Percentiles rank a stretch among this genome's conserved stretches.
Conservation (phyloP, 805 yeast genomes). For the Metschnikowia borealis region DNA sequence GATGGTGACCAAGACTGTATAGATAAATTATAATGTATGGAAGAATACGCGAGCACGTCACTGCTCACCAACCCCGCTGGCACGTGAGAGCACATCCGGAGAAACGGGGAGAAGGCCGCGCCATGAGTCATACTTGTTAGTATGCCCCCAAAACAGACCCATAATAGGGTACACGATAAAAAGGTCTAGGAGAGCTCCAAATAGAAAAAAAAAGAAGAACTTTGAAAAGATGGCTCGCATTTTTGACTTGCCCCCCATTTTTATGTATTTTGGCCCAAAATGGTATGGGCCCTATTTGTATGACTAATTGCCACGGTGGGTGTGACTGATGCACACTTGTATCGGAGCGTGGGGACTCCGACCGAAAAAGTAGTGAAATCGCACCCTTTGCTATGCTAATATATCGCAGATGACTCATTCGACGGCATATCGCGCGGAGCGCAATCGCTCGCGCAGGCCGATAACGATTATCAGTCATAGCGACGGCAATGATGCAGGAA, state of each 20-base stretch:
- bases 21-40: not conserved
- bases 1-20: slow-evolving; percentile 33
- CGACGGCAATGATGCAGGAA: slow-evolving; percentile 14
- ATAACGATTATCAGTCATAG: slow-evolving; percentile 18
- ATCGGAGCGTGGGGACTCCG: not conserved
- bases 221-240: not conserved
- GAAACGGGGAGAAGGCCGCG: not conserved
- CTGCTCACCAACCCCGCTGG: not conserved
- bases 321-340: not conserved
- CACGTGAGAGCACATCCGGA: not conserved
- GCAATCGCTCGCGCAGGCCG: slow-evolving; percentile 9
- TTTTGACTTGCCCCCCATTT: not conserved
- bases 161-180: not conserved
- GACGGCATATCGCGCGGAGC: slow-evolving; percentile 13
- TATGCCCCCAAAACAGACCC: not conserved
- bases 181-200: too few relatives aligned
- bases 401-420: slow-evolving; percentile 14
- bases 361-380: not conserved
- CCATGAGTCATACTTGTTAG: not conserved
- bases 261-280: too few relatives aligned
- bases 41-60: not conserved
- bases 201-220: not conserved
- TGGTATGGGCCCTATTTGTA: not conserved
- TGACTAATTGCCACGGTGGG: not conserved
- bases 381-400: slow-evolving; percentile 7